Base-by-base conservation (phyloP, 1,284 basidiomycete genomes). In the Malassezia japonica region DNA sequence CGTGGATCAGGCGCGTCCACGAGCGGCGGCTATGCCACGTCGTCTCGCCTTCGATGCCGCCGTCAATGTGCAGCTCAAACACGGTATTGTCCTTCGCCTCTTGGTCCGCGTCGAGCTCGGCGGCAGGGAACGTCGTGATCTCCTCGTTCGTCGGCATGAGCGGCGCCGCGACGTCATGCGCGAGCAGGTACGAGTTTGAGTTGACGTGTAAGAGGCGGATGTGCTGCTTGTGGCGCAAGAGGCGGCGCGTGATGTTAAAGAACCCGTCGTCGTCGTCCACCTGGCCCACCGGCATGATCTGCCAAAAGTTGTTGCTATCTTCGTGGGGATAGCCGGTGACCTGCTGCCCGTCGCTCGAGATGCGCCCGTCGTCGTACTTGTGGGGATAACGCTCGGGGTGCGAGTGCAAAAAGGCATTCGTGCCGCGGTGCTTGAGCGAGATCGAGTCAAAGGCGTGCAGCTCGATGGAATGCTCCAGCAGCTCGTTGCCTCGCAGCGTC, bases 101-200 rank as follows among this genome's bases (percentile, higher is more conserved):
- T 39, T 59, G 60, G 46, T 72, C 62, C 62, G 90, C 65, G 41
- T 91, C 89, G 48, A 64, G 55, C 44, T 72, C 61, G 62, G 90
- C 64, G 38, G 91, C 89, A 46, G 67, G 57, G 4, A 46, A 25
- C 2, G 65, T 68, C 29, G 1, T 99, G 74, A 98, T 91, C 74
- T 99, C 94, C 74, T 95, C 89, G 74, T 98, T 96, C 33, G 94
- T 98, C 8, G 92, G 83, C 85, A 91, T 94, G 46, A 91, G 80
- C 2, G 94, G 87, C 3, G 89, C 94, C 0, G 94, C 94, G 52
- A 99, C 94, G 72, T 99, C 94, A 71, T 99, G 94, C 1, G 91
- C 91, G 40, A 98, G 76, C 34, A 99, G 82, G 50, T 83, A 75
- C 1, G 83, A 83, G 61, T 91, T 77, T 7, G 91, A 94, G 73